Evolutionary conservation across 345 rosid species (phyloP), one percentile per base, ranked within the genome.

Genomic region (Cardiospermum halicacabum): DNA sequence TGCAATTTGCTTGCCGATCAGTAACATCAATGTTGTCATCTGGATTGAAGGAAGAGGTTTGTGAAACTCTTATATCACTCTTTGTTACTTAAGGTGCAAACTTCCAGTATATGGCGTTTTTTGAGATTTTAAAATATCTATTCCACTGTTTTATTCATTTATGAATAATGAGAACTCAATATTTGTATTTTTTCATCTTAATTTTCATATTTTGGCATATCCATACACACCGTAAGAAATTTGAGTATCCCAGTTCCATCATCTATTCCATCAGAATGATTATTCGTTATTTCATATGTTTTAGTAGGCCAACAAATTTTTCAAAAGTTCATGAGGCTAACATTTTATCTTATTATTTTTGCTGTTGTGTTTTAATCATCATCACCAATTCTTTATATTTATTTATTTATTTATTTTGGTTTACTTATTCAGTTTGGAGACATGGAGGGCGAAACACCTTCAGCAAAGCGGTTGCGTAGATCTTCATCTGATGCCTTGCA

Each of bases 11-110:
- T 45, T 69, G 82, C 76, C 85, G 86, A 45, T 75, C 80, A 49
- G 97, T 87, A 49, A 62, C 96, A 66, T 82, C 92, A 60, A 62
- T 72, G 62, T 71, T 81, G 60, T 72, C 87, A 66, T 73, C 85
- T 68, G 87, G 86, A 66, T 72, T 82, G 68, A 87, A 84, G 77
- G 97, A 91, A 77, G 99, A 91, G 97, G 99, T 91, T 68, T 57
- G 64, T 63, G 27, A 64, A 67, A 58, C 28, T 43, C 27, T 28
- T 40, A 34, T 25, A 25, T 66, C 48, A 39, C 39, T 56, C 15
- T 65, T 45, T 56, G 25, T 42, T 62, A 55, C 55, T 64, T 24
- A 26, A 15, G 5, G 24, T 28, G 36, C 51, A 51, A 25, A 67
- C 58, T 18, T 45, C 31, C 25, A 30, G n/a, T 22, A 56, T 45